Evolutionary conservation across 2,329 filamentous ascomycete genomes (phyloP), one percentile per base, ranked within the genome.

Genomic region (Malbranchea zuffiana): DNA sequence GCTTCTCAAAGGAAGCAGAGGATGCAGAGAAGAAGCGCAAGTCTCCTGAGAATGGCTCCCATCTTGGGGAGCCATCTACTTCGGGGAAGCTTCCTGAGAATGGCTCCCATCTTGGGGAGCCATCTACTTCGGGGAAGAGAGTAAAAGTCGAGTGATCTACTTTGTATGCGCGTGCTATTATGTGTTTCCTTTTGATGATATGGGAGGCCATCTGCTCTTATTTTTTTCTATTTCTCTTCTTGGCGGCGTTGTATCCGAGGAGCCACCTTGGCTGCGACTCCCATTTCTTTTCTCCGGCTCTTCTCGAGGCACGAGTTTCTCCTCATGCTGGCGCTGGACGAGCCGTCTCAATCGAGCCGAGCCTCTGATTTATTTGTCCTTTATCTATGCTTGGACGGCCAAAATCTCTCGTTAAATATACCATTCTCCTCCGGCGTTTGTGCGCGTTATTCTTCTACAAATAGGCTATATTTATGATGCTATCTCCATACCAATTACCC

Each of bases 1-100:
- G 59, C 32, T 64, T 64, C 40, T 46, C 51, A 19, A 53, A 60
- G 28, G 62, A 65, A 1, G 43, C 26, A 23, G 60, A 65, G 20
- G 60, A 63, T 11, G 52, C 53, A 38, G 61, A 64, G n/a, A 62
- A 58, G 46, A 65, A 65, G 42, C 54, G 61, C 38, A 65, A 66
- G 41, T 60, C 52, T 42, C 56, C 62, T 1, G 62, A 66, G n/a
- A 50, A 51, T 8, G 57, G 52, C 12, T 42, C 51, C 4, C 46
- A 47, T 29, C 50, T 49, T 5, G 53, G 60, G 34, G 56, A 50
- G 25, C 21, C 35, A 18, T 23, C 39, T 17, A 39, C 32, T n/a
- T 39, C 50, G 16, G 49, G 50, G 20, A 65, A 66, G 41, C 59
- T 52, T 42, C 56, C 62, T 1, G 62, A 66, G n/a, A 50, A 51